Conservation (phyloP, 2,329 filamentous ascomycete genomes). For the Aureobasidium sp. region DNA sequence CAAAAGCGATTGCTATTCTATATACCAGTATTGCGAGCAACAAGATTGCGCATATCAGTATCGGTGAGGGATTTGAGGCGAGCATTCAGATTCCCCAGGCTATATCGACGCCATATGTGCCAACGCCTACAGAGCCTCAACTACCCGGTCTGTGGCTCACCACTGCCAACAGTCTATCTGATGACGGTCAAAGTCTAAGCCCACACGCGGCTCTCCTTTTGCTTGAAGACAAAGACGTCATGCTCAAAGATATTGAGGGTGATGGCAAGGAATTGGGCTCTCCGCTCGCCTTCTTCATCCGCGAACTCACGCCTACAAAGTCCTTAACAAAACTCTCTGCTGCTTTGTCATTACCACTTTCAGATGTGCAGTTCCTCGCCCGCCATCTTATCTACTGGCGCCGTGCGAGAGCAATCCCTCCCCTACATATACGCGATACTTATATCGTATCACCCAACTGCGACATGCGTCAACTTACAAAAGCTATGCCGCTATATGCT, state of each 20-base stretch:
- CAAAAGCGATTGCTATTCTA: constrained; percentile 73
- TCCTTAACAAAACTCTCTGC: constrained; percentile 66
- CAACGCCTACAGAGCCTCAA: constrained; percentile 59
- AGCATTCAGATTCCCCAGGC: constrained; percentile 57
- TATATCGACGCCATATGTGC: constrained; percentile 64
- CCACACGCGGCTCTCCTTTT: constrained; percentile 83
- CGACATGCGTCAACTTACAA: constrained; percentile 62
- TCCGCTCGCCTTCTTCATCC: constrained; percentile 67
- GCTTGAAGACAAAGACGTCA: constrained; percentile 72
- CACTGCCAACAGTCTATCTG: constrained; percentile 68
- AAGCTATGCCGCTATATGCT: constrained; percentile 65
- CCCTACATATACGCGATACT: constrained; percentile 78
- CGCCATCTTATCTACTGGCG: constrained; percentile 96
- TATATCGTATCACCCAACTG: constrained; percentile 92
- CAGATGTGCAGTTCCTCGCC: constrained; percentile 78
- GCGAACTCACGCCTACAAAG: constrained; percentile 53
- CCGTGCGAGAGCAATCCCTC: constrained; percentile 82
- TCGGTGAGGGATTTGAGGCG: constrained; percentile 56
- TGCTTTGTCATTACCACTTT: constrained; percentile 63
- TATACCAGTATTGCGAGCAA: constrained; percentile 76
- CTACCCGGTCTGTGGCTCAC: constrained; percentile 78
- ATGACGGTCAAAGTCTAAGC: constrained; percentile 62
- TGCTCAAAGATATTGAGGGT: constrained; percentile 61
- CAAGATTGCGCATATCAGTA: constrained; percentile 75
- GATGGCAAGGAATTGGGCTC: constrained; percentile 69